Evolutionary conservation across 2,329 filamentous ascomycete species (phyloP).

Genomic region (Phyllosticta citrichinensis): DNA sequence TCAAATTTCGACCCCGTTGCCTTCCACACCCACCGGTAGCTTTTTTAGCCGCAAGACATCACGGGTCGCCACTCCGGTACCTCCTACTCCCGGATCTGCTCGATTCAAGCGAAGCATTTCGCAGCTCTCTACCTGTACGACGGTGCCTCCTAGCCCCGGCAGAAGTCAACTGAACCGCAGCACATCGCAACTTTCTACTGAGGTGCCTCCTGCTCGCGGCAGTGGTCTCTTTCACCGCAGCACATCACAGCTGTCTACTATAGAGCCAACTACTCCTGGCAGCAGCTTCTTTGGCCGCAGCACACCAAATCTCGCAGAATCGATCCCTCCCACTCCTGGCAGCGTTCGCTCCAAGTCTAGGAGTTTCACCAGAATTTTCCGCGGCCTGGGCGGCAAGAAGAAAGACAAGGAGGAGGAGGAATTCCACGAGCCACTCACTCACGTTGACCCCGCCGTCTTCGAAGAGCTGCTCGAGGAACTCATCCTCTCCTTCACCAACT

Average conservation of each 20-base stretch:
- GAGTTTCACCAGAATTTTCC: neutral
- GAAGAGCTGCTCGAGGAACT: constrained; percentile 1
- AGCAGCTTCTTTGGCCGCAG: neutral
- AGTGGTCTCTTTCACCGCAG: too few relatives aligned
- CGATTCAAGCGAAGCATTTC: neutral
- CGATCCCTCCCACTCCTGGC: neutral
- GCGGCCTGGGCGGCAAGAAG: neutral
- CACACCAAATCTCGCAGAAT: neutral
- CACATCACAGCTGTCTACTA: neutral
- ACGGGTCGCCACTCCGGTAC: too few relatives aligned
- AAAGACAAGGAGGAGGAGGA: neutral
- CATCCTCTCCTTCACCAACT: neutral
- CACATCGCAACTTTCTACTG: too few relatives aligned
- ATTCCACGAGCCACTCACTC: neutral
- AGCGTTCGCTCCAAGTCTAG: neutral
- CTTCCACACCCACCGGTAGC: neutral
- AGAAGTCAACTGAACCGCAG: too few relatives aligned
- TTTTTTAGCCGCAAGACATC: neutral
- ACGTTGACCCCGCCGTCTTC: neutral
- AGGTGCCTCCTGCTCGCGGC: too few relatives aligned
- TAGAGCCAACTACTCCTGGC: neutral
- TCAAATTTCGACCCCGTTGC: neutral
- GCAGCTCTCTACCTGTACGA: too few relatives aligned
- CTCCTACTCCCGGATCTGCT: too few relatives aligned
- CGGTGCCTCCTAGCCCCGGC: too few relatives aligned